Evolutionary conservation across 176 grass and related monocot species (phyloP), one percentile per base, ranked within the genome.

Genomic region (Bothriochloa decipiens): DNA sequence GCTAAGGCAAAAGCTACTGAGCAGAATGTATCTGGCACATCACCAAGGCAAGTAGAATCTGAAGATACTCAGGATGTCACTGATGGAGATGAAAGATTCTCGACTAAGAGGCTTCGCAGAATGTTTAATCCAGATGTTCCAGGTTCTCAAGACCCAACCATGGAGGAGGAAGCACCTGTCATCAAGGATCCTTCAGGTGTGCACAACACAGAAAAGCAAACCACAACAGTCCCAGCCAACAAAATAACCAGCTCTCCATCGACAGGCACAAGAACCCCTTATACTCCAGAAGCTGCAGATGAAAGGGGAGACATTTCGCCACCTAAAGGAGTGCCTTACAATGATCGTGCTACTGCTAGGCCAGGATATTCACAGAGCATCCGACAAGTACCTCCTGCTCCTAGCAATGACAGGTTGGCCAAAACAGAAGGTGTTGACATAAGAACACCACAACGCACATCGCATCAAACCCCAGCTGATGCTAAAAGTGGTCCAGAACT

Each of bases 51-150:
- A 83, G 65, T 76, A 65, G 42, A 53, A 32, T 53, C 45, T 22
- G 36, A 74, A 74, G 81, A 67, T 26, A 26, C 37, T 63, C 14
- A 39, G 5, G 32, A 37, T 74, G 37, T 23, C 46, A 88, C 11
- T 2, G 33, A 11, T 68, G 88, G 70, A 45, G 35, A 64, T 52
- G 79, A 68, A 26, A 86, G 68, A 77, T 90, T 90, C 74, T 72
- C 67, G 5, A 86, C 80, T 7, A 47, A 79, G 80, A 82, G 84
- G 74, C 88, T 90, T 46, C 41, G 74, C 13, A 67, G 43, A 73
- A 74, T 90, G 79, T 2, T 90, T 17, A 18, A 83, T 68, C 64
- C 78, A 64, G 37, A 83, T 28, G 64, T 32, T 33, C 70, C 23
- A 13, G 81, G 42, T 73, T 84, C 76, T 53, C 75, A 73, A 73